phyloP scores from a whole-genome alignment of 2,329 filamentous ascomycete genomes.

The Gaeumannomyces sp. region DNA sequence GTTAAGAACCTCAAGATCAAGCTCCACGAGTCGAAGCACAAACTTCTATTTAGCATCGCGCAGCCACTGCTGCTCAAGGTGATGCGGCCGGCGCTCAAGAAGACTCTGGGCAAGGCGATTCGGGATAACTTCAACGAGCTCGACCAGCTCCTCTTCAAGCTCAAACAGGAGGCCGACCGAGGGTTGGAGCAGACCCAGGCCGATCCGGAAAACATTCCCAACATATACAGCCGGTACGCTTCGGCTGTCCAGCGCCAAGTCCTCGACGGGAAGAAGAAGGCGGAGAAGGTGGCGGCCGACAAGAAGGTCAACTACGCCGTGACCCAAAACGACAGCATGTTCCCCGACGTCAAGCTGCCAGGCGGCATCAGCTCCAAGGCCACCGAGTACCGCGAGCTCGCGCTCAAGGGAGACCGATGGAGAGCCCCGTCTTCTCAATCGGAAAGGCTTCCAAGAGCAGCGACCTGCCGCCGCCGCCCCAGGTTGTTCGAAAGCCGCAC shows the following conservation, averaged over 20 bases:
- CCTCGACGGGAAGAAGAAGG: conserved; percentile 72
- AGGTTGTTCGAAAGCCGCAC: conserved; percentile 42
- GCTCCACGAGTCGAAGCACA: conserved; percentile 91
- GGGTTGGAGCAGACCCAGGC: conserved; percentile 59
- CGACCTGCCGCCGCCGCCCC: conserved; percentile 59
- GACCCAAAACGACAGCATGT: conserved; percentile 81
- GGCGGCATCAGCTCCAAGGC: conserved; percentile 90
- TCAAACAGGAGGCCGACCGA: conserved; percentile 78
- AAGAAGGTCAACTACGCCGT: conserved; percentile 78
- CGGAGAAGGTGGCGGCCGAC: conserved; percentile 51
- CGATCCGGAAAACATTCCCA: conserved; percentile 67
- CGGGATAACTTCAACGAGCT: conserved; percentile 72
- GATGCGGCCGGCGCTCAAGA: conserved; percentile 77
- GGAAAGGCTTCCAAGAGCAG: conserved; percentile 68
- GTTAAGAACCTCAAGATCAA: conserved; percentile 81
- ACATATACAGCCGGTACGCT: conserved; percentile 82
- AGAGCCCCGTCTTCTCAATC: conserved; percentile 88
- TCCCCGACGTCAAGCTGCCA: conserved; percentile 80
- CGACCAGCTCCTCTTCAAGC: conserved; percentile 65
- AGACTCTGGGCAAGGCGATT: conserved; percentile 83
- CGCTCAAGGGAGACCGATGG: conserved; percentile 84
- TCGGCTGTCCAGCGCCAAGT: conserved; percentile 67
- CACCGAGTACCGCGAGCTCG: conserved; percentile 85
- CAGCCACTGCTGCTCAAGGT: conserved; percentile 83
- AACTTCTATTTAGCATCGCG: conserved; percentile 77